Evolutionary conservation across 768 basidiomycete genomes (phyloP).

Genomic region (Kwoniella bestiolae): DNA sequence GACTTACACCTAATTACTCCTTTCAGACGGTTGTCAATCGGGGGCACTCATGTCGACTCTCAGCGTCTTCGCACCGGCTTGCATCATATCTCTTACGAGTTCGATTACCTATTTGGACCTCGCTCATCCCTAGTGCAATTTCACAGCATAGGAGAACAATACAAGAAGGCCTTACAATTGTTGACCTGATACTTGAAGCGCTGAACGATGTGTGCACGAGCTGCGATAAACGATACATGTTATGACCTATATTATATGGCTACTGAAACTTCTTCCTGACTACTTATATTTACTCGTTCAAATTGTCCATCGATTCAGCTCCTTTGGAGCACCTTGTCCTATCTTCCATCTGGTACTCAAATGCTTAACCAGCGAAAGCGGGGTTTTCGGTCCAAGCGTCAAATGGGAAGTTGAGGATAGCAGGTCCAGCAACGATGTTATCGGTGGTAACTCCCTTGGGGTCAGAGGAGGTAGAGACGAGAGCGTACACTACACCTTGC

Average conservation of each 20-base stretch:
- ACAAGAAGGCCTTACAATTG: no score
- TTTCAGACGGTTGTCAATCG: no score
- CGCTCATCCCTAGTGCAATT: no score
- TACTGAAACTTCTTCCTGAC: slow-evolving; percentile 1
- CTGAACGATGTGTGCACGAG: background rate
- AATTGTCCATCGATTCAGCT: background rate
- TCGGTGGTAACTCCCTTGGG: slow-evolving; percentile 58
- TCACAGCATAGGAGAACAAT: no score
- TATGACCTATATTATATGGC: background rate
- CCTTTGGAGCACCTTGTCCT: background rate
- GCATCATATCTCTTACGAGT: no score
- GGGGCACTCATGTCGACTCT: no score
- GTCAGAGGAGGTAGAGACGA: slow-evolving; percentile 39
- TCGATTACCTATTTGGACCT: no score
- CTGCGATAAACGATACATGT: background rate
- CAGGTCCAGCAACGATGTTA: slow-evolving; percentile 66
- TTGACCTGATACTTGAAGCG: no score
- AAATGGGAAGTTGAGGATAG: slow-evolving; percentile 57
- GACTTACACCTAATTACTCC: no score
- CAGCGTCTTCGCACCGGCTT: no score
- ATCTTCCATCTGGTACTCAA: no score
- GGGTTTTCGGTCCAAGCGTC: slow-evolving; percentile 35
- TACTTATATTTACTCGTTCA: background rate
- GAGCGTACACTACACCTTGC: slow-evolving; percentile 45
- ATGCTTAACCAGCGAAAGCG: slow-evolving; percentile 27